phyloP scores from a whole-genome alignment of 2,329 filamentous ascomycete species.

The Biscogniauxia sp. region DNA sequence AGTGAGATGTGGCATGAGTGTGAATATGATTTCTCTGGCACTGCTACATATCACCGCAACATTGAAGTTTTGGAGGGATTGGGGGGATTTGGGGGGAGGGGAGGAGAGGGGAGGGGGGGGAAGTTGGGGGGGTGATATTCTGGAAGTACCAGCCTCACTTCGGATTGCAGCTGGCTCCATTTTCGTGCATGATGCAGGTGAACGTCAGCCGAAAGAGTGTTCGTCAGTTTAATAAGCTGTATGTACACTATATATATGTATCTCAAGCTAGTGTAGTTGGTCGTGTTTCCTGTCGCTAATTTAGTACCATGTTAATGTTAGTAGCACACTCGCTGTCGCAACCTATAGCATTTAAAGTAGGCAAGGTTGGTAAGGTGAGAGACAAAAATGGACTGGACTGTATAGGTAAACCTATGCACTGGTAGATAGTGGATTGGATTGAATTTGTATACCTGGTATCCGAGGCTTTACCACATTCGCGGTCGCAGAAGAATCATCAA shows the following conservation, averaged over 20 bases:
- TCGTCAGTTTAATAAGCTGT: background rate
- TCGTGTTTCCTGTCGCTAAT: slow-evolving; percentile 20
- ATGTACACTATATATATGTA: background rate
- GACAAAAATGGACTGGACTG: too few relatives aligned
- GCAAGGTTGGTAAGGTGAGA: background rate
- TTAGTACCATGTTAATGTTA: slow-evolving; percentile 19
- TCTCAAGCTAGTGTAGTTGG: too few relatives aligned
- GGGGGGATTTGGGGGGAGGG: background rate
- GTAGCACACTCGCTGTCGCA: slow-evolving; percentile 1
- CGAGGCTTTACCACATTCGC: background rate
- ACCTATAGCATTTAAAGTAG: slow-evolving; percentile 8
- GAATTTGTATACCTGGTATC: background rate
- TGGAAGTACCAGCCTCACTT: slow-evolving; percentile 24
- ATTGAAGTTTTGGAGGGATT: background rate
- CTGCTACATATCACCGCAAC: background rate
- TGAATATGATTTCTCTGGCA: background rate
- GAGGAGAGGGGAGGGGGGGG: slow-evolving; percentile 7
- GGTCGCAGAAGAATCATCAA: background rate
- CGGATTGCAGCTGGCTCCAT: slow-evolving; percentile 16
- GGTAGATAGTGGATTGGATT: too few relatives aligned
- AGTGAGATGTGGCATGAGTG: background rate
- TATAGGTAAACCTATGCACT: too few relatives aligned
- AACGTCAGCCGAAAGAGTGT: slow-evolving; percentile 6
- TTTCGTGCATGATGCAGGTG: slow-evolving; percentile 23
- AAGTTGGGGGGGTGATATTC: slow-evolving; percentile 10